These are phyloP conservation scores for Raffaelea deltoideospora DNA, from an alignment of 2,329 filamentous ascomycete genomes.

Conservation along the genomic window DNA sequence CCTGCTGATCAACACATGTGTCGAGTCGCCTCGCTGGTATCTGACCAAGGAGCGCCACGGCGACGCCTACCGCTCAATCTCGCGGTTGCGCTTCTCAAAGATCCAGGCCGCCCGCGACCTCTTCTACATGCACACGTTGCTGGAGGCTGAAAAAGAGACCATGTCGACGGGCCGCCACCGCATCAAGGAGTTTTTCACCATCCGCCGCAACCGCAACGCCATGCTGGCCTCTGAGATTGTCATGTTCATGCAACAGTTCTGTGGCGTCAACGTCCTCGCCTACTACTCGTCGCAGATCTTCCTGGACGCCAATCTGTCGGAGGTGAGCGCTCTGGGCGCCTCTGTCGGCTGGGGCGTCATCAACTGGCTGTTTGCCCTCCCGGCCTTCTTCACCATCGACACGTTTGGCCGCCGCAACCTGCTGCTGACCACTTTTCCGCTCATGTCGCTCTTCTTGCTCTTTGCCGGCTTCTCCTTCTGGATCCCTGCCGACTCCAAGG, in stretches of 20 bases:
- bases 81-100: conserved; percentile 30
- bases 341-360: conserved; percentile 50
- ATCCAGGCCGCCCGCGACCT: conserved; percentile 40
- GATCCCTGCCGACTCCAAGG: conserved; percentile 21
- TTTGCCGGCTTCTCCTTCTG: conserved; percentile 32
- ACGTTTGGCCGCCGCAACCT: conserved; percentile 51
- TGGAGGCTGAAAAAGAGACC: conserved; percentile 39
- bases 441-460: conserved; percentile 40
- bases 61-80: conserved; percentile 32
- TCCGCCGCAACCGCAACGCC: conserved; percentile 47
- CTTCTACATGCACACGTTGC: conserved; percentile 40
- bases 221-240: conserved; percentile 45
- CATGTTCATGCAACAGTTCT: conserved; percentile 51
- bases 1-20: conserved; percentile 24
- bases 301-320: conserved; percentile 33
- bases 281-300: conserved; percentile 51
- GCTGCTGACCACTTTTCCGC: conserved; percentile 46
- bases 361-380: conserved; percentile 50
- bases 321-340: conserved; percentile 36
- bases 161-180: conserved; percentile 33
- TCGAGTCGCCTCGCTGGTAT: conserved; percentile 24
- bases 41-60: conserved; percentile 29
- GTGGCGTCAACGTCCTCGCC: conserved; percentile 29
- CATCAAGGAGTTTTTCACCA: conserved; percentile 40
- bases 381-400: conserved; percentile 52